Percentiles rank a stretch among this genome's conserved stretches.
These are phyloP conservation scores for Fusarium verrucosum DNA, from an alignment of 2,329 filamentous ascomycete genomes.

Conservation along the genomic window DNA sequence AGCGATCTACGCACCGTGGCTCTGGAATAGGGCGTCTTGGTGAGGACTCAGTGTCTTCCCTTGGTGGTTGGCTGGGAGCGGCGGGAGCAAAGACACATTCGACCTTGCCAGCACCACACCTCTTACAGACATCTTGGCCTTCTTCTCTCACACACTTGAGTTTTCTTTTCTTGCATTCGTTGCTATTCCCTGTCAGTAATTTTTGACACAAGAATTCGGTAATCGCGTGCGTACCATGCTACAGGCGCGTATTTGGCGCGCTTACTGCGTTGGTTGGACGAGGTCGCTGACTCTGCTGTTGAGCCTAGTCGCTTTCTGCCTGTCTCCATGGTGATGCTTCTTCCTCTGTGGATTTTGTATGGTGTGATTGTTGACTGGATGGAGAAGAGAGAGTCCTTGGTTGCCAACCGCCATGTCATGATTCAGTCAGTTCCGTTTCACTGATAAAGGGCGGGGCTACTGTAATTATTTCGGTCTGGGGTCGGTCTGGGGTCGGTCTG, in stretches of 20 bases:
- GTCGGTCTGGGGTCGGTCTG: too few species aligned
- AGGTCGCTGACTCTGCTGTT: background rate
- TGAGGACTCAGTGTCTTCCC: background rate
- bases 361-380: background rate
- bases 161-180: constrained; percentile 18
- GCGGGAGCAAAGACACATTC: background rate
- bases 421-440: too few species aligned
- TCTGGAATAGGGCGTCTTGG: background rate
- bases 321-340: background rate
- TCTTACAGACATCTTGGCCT: background rate
- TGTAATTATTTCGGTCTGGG: too few species aligned
- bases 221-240: constrained; percentile 10
- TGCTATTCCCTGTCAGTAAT: background rate
- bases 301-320: constrained; percentile 1
- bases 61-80: background rate
- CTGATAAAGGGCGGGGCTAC: too few species aligned
- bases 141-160: constrained; percentile 13
- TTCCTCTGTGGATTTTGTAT: background rate
- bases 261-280: background rate
- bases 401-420: too few species aligned
- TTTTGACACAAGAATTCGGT: accelerated
- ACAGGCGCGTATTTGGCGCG: constrained; percentile 19
- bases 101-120: background rate
- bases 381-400: background rate
- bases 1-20: background rate